phyloP scores from a whole-genome alignment of 805 yeast species.

The Myxozyma vanderwaltii region DNA sequence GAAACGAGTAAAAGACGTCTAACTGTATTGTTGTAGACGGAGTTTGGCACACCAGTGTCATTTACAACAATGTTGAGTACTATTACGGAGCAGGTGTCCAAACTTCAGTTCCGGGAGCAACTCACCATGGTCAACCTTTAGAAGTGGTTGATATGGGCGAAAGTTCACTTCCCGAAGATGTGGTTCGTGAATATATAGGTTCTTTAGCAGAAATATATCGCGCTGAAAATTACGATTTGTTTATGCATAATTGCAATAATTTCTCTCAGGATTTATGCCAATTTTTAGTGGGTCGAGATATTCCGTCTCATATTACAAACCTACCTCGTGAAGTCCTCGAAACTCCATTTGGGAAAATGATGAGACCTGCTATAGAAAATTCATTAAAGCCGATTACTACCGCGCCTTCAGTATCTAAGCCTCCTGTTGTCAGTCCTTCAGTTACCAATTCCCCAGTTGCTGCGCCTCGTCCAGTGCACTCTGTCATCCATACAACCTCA shows the following conservation, averaged over 20 bases:
- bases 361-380: slow-evolving; percentile 44
- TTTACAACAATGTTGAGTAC: slow-evolving; percentile 58
- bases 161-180: slow-evolving; percentile 55
- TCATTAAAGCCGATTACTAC: slow-evolving; percentile 38
- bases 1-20: background rate
- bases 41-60: slow-evolving; percentile 63
- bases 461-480: background rate
- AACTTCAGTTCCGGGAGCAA: slow-evolving; percentile 51
- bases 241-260: slow-evolving; percentile 69
- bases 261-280: slow-evolving; percentile 60
- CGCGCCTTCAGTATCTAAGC: slow-evolving; percentile 21
- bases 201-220: slow-evolving; percentile 53
- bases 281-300: slow-evolving; percentile 57
- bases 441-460: background rate
- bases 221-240: slow-evolving; percentile 56
- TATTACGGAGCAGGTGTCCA: slow-evolving; percentile 64
- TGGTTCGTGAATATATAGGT: slow-evolving; percentile 55
- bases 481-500: slow-evolving; percentile 24
- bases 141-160: slow-evolving; percentile 57
- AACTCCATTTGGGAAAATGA: slow-evolving; percentile 56
- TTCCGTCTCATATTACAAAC: slow-evolving; percentile 56
- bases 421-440: background rate
- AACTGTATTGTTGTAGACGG: slow-evolving; percentile 51
- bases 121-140: slow-evolving; percentile 62
- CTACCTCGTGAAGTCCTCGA: slow-evolving; percentile 56